Conservation (phyloP, 768 basidiomycete species). For the Dioszegia crocea region DNA sequence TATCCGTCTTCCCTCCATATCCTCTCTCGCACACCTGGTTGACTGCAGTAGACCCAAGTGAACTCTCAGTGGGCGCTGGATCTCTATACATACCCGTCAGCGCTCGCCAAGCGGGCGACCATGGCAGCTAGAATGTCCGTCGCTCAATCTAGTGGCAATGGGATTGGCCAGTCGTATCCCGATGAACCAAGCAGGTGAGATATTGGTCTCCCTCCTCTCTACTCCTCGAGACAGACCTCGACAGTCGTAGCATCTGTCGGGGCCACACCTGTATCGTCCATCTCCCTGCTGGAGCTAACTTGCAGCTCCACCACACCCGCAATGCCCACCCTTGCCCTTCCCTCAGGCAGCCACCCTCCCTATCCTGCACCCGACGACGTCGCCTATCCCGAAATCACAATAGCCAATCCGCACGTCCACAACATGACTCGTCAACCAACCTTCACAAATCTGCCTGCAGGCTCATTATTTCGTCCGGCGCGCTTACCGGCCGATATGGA, state of each 20-base stretch:
- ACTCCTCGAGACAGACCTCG: too few species aligned
- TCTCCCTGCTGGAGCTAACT: too few species aligned
- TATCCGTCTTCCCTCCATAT: not conserved
- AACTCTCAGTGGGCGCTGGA: not conserved
- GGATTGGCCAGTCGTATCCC: not conserved
- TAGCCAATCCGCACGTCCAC: constrained; percentile 21
- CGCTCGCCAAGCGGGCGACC: not conserved
- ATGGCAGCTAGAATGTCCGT: not conserved
- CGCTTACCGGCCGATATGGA: constrained; percentile 32
- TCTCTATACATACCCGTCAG: too few species aligned
- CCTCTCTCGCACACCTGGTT: too few species aligned
- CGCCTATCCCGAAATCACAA: constrained; percentile 20
- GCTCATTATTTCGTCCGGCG: constrained; percentile 28
- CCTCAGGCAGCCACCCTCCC: constrained; percentile 19
- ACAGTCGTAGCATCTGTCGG: too few species aligned
- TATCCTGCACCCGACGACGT: constrained; percentile 34
- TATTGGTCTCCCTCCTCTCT: not conserved
- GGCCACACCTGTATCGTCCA: too few species aligned
- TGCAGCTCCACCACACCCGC: not conserved
- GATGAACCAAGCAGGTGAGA: not conserved
- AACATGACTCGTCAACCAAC: constrained; percentile 24
- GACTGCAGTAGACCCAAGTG: too few species aligned
- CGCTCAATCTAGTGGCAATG: not conserved
- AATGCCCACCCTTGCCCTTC: too few species aligned
- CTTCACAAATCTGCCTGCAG: constrained; percentile 22